A percentile compares a stretch with the other conserved stretches of the same genome.
phyloP scores from a whole-genome alignment of 2,329 filamentous ascomycete species.

The Pseudocercospora eumusae region DNA sequence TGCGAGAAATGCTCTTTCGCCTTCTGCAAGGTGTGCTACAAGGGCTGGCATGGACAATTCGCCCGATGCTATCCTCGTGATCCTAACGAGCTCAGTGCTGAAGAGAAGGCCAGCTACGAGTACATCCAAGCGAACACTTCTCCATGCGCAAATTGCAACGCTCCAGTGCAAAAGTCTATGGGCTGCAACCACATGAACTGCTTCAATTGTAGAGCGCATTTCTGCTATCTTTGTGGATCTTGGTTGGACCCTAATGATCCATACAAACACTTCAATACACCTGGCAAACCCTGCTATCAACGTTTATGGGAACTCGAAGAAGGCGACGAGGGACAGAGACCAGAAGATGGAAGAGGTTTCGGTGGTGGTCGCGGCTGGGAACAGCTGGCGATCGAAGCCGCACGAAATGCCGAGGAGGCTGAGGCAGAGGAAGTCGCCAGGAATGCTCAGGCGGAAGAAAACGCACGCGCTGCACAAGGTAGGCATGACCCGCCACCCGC shows the following conservation, averaged over 20 bases:
- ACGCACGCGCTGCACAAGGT: slow-evolving; percentile 19
- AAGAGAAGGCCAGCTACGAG: slow-evolving; percentile 82
- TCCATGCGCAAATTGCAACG: slow-evolving; percentile 82
- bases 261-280: slow-evolving; percentile 83
- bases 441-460: slow-evolving; percentile 31
- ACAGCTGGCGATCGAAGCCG: slow-evolving; percentile 43
- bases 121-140: slow-evolving; percentile 82
- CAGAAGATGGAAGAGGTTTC: slow-evolving; percentile 43
- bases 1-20: slow-evolving; percentile 89
- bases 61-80: slow-evolving; percentile 68
- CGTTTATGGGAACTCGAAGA: slow-evolving; percentile 86
- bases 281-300: slow-evolving; percentile 70
- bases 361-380: slow-evolving; percentile 47
- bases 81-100: slow-evolving; percentile 71
- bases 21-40: slow-evolving; percentile 74
- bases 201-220: slow-evolving; percentile 84
- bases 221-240: slow-evolving; percentile 90
- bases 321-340: slow-evolving; percentile 63
- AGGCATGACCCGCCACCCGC: slow-evolving; percentile 17
- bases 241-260: slow-evolving; percentile 82
- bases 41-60: slow-evolving; percentile 93
- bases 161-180: slow-evolving; percentile 83
- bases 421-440: slow-evolving; percentile 39
- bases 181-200: slow-evolving; percentile 98
- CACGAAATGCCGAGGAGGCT: slow-evolving; percentile 37